phyloP scores from a whole-genome alignment of 2,329 filamentous ascomycete species.

The Teratosphaeria gauchensis region DNA sequence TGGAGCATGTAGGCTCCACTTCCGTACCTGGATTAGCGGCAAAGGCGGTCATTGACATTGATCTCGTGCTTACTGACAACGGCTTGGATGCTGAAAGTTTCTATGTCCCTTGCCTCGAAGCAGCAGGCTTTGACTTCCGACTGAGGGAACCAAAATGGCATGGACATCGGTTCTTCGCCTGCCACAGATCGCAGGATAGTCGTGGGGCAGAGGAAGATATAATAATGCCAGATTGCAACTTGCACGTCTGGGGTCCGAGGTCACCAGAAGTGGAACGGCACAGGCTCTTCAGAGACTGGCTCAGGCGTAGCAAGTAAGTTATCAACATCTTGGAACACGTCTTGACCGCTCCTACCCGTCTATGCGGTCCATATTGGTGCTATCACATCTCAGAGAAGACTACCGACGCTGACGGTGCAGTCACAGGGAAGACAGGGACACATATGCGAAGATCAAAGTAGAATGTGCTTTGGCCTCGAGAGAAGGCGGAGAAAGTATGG shows the following conservation, averaged over 20 bases:
- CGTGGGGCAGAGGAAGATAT: conserved; percentile 20
- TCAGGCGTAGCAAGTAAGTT: conserved; percentile 13
- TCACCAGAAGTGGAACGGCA: conserved; percentile 36
- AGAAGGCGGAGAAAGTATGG: conserved; percentile 25
- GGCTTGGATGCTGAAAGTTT: conserved; percentile 2
- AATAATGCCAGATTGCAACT: conserved; percentile 24
- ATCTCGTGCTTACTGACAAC: conserved; percentile 31
- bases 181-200: not conserved
- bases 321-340: too few species aligned
- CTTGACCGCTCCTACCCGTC: not conserved
- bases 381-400: not conserved
- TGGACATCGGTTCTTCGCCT: conserved; percentile 39
- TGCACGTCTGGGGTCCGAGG: conserved; percentile 41
- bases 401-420: not conserved
- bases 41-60: conserved; percentile 46
- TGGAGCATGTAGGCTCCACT: conserved; percentile 44
- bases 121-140: conserved; percentile 38
- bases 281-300: conserved; percentile 38
- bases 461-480: conserved; percentile 25
- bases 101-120: conserved; percentile 37
- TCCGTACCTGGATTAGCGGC: conserved; percentile 41
- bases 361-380: not conserved
- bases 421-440: conserved; percentile 27
- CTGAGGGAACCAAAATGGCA: conserved; percentile 40
- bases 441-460: conserved; percentile 34